Percentiles rank a stretch among this genome's conserved stretches.
These are phyloP conservation scores for Alternaria ventricosa DNA, from an alignment of 2,329 filamentous ascomycete genomes.

Conservation along the genomic window DNA sequence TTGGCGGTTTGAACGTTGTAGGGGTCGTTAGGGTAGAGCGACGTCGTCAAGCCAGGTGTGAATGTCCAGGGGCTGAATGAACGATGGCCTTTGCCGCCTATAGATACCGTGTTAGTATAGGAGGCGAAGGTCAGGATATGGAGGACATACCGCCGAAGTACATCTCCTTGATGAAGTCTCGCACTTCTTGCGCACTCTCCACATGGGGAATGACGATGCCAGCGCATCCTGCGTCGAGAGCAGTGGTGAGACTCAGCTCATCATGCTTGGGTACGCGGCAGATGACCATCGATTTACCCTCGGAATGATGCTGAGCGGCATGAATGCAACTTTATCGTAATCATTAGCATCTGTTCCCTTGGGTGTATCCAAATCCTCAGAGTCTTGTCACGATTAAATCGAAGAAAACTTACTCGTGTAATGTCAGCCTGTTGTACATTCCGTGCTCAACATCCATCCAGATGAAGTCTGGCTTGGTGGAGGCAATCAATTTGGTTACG, in stretches of 20 bases:
- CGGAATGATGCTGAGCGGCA: conserved; percentile 35
- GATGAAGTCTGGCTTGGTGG: conserved; percentile 36
- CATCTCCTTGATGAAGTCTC: conserved; percentile 30
- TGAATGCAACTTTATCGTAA: conserved; percentile 28
- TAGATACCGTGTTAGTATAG: background rate
- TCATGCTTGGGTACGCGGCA: conserved; percentile 35
- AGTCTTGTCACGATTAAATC: too few relatives aligned
- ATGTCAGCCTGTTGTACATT: conserved; percentile 33
- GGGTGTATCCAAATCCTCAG: background rate
- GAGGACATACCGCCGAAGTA: conserved; percentile 21
- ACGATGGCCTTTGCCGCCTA: conserved; percentile 23
- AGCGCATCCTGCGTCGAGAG: conserved; percentile 33
- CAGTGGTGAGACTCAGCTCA: conserved; percentile 29
- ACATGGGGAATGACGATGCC: conserved; percentile 34
- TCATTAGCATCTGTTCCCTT: background rate
- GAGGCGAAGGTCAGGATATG: background rate
- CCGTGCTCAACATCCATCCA: conserved; percentile 39
- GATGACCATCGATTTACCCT: conserved; percentile 29
- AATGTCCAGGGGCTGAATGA: conserved; percentile 38
- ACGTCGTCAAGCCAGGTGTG: conserved; percentile 26
- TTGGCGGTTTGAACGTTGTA: conserved; percentile 33
- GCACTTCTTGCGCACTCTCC: conserved; percentile 33
- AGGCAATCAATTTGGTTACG: conserved; percentile 35
- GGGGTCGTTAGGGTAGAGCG: conserved; percentile 30
- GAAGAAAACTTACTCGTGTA: conserved; percentile 28